Evolutionary conservation across 768 basidiomycete genomes (phyloP), one percentile per base, ranked within the genome.

Genomic region (Albatrellus ellisii): DNA sequence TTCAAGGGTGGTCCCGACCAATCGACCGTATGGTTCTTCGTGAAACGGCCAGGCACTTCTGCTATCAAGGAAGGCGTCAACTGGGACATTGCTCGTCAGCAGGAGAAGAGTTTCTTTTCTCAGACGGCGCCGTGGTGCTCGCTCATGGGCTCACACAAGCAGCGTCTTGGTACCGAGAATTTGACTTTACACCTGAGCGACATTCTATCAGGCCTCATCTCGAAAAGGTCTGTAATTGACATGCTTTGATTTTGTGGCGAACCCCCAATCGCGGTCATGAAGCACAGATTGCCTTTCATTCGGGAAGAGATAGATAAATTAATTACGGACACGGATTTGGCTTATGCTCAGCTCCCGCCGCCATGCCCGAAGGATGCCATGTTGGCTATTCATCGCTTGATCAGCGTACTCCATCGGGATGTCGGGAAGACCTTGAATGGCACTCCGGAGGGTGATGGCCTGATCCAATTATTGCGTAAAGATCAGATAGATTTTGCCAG

Each of bases 171-270:
- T 1, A 84, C 82, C 0, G 47, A 44, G 17, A 73, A 70, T 38
- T 61, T 85, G 1, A 72, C 75, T 0, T 69, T 70, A 20, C 61
- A 70, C 4, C 56, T 86, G 27, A 80, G 81, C 43, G 46, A 57
- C 0, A 69, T 81, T 6, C 54, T 87, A 0, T 78, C 79, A 0
- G 72, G 76, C 25, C 57, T 80, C 2, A 79, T 85, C 26, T 58
- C 69, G 0, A 74, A 73, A 47, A 60, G 75, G 83, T 80, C 42
- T 3, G 61, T 56, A 17, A 22, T 20, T 15, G 9, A 5, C 26
- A 17, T n/a, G 5, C 12, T 37, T 28, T 24, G 25, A 11, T n/a
- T 26, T 38, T 1, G 1, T 4, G 12, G 29, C 29, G 17, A 31
- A 5, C 3, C 12, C 14, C 29, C 4, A n/a, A n/a, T 31, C 20